Conservation (phyloP, 2,329 filamentous ascomycete species). For the Aspergillus fructus region DNA sequence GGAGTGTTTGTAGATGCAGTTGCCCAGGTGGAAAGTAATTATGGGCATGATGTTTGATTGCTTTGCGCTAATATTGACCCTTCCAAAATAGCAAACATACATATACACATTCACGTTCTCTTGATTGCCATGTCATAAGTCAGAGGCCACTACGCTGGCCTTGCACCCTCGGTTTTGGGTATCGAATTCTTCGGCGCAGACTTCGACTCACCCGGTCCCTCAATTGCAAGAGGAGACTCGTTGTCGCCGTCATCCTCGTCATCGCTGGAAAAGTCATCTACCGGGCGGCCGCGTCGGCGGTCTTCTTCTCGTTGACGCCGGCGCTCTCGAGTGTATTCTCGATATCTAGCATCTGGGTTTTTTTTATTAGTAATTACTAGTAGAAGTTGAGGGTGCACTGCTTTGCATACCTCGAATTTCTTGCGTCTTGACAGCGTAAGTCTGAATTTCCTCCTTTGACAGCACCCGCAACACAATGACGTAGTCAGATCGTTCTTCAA, state of each 20-base stretch:
- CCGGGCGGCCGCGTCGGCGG: conserved; percentile 34
- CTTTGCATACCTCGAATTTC: conserved; percentile 69
- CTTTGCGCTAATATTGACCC: not conserved
- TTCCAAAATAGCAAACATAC: conserved; percentile 1
- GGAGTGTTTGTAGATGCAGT: no score
- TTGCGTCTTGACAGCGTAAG: conserved; percentile 76
- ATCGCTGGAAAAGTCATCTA: conserved; percentile 34
- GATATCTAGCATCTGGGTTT: conserved; percentile 35
- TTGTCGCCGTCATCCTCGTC: conserved; percentile 38
- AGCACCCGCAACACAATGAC: conserved; percentile 89
- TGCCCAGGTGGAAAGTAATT: no score
- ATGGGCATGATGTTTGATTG: not conserved
- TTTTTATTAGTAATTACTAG: conserved; percentile 13
- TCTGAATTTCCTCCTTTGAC: conserved; percentile 84
- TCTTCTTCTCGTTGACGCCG: conserved; percentile 45
- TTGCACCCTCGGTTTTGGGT: conserved; percentile 7
- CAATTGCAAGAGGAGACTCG: conserved; percentile 30
- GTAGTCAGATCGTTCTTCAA: conserved; percentile 87
- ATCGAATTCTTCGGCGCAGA: conserved; percentile 9
- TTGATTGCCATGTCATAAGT: not conserved
- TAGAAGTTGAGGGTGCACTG: not conserved
- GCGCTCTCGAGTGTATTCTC: conserved; percentile 35
- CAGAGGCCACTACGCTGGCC: not conserved
- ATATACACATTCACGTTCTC: conserved; percentile 4
- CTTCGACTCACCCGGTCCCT: conserved; percentile 28